Percentiles rank a stretch among this genome's conserved stretches.
phyloP scores from a whole-genome alignment of 805 yeast species.

The Wickerhamomyces chaumierensis region DNA sequence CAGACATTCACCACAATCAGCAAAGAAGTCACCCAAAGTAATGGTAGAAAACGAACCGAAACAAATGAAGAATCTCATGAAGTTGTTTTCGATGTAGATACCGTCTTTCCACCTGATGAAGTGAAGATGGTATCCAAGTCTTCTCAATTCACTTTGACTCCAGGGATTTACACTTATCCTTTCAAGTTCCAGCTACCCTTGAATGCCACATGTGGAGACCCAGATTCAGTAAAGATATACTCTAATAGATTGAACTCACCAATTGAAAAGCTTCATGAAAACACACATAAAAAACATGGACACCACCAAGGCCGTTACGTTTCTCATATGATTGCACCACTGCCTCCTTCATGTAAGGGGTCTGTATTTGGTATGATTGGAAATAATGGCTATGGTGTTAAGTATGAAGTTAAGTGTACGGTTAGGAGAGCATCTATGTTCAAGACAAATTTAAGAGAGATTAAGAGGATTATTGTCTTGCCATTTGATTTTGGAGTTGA shows the following conservation, averaged over 20 bases:
- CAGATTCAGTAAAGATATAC: slow-evolving; percentile 1
- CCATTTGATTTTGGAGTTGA: background rate
- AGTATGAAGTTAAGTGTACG: background rate
- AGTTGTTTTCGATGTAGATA: slow-evolving; percentile 34
- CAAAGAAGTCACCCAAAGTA: slow-evolving; percentile 2
- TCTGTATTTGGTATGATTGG: background rate
- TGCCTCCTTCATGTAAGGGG: background rate
- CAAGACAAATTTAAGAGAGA: background rate
- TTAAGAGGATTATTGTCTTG: background rate
- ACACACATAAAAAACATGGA: background rate
- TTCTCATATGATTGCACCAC: background rate
- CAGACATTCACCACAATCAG: slow-evolving; percentile 29
- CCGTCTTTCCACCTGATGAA: slow-evolving; percentile 43
- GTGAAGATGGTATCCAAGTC: slow-evolving; percentile 31
- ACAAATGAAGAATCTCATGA: slow-evolving; percentile 22
- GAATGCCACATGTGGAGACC: slow-evolving; percentile 22
- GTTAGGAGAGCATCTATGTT: background rate
- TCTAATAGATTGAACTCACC: slow-evolving; percentile 9
- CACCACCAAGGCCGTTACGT: background rate
- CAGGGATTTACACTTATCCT: slow-evolving; percentile 40
- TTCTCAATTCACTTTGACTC: slow-evolving; percentile 20
- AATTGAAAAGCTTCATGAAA: slow-evolving; percentile 6
- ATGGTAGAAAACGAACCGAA: slow-evolving; percentile 3
- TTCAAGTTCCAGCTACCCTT: slow-evolving; percentile 20
- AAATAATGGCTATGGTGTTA: background rate